Percentiles rank a stretch among this genome's conserved stretches.
phyloP scores from a whole-genome alignment of 352 stramenopile genomes.

The Globisporangium radiosum region DNA sequence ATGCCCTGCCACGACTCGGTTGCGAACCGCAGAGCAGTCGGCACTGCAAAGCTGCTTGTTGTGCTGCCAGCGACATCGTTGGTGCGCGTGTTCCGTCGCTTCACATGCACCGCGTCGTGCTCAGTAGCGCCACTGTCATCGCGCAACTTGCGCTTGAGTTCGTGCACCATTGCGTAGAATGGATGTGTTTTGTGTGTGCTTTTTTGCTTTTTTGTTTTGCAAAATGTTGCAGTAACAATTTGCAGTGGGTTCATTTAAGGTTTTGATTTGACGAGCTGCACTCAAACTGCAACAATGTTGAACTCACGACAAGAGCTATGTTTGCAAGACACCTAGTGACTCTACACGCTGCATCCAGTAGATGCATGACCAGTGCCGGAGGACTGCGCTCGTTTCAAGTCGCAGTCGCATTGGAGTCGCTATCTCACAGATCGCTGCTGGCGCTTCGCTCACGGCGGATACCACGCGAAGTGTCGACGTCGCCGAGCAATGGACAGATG shows the following conservation, averaged over 20 bases:
- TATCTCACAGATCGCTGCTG: too few species aligned
- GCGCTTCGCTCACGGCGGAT: background rate
- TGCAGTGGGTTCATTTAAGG: background rate
- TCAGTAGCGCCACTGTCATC: slow-evolving; percentile 8
- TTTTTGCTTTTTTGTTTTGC: background rate
- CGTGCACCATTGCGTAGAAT: background rate
- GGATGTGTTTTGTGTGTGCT: background rate
- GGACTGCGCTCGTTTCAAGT: too few species aligned
- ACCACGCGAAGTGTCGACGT: slow-evolving; percentile 18
- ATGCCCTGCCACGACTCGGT: slow-evolving; percentile 47
- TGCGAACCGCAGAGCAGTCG: slow-evolving; percentile 25
- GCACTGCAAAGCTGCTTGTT: background rate
- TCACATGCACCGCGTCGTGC: background rate
- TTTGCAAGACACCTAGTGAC: too few species aligned
- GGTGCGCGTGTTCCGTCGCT: too few species aligned
- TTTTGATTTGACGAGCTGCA: too few species aligned
- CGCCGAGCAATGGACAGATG: slow-evolving; percentile 65
- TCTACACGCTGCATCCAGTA: too few species aligned
- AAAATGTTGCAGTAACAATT: background rate
- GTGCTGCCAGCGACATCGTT: background rate
- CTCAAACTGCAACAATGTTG: too few species aligned
- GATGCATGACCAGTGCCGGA: too few species aligned
- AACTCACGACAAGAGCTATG: too few species aligned
- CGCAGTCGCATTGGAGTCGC: too few species aligned
- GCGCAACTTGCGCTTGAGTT: slow-evolving; percentile 25